Evolutionary conservation across 495 filamentous ascomycete genomes (phyloP).

Genomic region (Jackrogersella minutella): DNA sequence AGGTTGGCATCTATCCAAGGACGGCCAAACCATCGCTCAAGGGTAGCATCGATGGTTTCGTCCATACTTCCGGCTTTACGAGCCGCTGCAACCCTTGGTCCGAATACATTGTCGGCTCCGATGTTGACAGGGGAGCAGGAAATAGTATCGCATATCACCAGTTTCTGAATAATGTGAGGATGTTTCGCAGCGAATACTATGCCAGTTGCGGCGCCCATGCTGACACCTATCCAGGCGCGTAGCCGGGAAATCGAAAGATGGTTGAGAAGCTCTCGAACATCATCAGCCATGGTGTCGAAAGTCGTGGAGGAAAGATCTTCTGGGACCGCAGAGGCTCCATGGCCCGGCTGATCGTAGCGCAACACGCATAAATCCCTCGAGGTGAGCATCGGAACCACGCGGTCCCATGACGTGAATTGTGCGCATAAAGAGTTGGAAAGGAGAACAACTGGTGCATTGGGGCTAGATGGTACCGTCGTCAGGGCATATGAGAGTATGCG

Average conservation of each 20-base stretch:
- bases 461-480: not conserved
- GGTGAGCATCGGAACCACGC: slow-evolving; percentile 38
- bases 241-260: slow-evolving; percentile 32
- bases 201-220: slow-evolving; percentile 46
- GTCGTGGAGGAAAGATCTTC: slow-evolving; percentile 39
- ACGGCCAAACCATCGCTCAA: slow-evolving; percentile 46
- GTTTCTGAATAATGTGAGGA: slow-evolving; percentile 34
- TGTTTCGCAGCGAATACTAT: slow-evolving; percentile 42
- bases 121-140: slow-evolving; percentile 39
- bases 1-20: slow-evolving; percentile 43
- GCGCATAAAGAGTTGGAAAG: slow-evolving; percentile 44
- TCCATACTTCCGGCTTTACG: slow-evolving; percentile 37
- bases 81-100: slow-evolving; percentile 36
- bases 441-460: slow-evolving; percentile 24
- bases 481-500: slow-evolving; percentile 18
- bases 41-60: slow-evolving; percentile 30
- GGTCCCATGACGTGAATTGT: slow-evolving; percentile 38
- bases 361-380: slow-evolving; percentile 40
- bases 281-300: slow-evolving; percentile 44
- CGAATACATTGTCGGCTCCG: slow-evolving; percentile 36
- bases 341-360: slow-evolving; percentile 48
- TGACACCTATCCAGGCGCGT: slow-evolving; percentile 48
- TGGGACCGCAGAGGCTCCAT: slow-evolving; percentile 43
- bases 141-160: slow-evolving; percentile 43
- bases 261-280: slow-evolving; percentile 40